Evolutionary conservation across 2,329 filamentous ascomycete species (phyloP).

Genomic region (Sporothrix brasiliensis): DNA sequence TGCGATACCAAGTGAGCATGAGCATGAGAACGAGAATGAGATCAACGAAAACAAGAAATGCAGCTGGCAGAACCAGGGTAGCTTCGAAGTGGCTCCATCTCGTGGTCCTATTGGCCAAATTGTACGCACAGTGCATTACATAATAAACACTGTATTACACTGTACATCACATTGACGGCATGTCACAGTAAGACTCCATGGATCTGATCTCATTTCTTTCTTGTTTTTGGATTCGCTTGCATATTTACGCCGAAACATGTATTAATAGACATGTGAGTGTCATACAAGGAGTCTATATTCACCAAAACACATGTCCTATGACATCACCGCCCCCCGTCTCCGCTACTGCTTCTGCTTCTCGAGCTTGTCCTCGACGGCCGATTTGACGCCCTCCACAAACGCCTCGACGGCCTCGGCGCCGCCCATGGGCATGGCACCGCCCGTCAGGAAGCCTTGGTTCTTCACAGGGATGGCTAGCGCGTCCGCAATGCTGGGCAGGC

Average conservation of each 20-base stretch:
- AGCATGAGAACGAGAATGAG: slow-evolving; percentile 2
- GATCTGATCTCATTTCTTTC: not conserved
- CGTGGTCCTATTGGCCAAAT: slow-evolving; percentile 17
- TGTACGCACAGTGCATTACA: not conserved
- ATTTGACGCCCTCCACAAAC: slow-evolving; percentile 87
- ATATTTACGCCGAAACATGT: not conserved
- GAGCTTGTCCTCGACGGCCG: slow-evolving; percentile 65
- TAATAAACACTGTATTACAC: slow-evolving; percentile 15
- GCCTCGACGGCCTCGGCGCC: slow-evolving; percentile 87
- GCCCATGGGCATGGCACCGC: slow-evolving; percentile 77
- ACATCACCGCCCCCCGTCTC: slow-evolving; percentile 31
- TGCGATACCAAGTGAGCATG: not conserved
- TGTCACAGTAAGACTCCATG: too few species aligned
- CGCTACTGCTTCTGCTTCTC: slow-evolving; percentile 33
- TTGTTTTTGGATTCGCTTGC: not conserved
- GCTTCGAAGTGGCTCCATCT: not conserved
- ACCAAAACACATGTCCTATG: not conserved
- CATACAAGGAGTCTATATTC: slow-evolving; percentile 8
- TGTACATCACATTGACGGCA: not conserved
- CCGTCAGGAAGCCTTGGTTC: slow-evolving; percentile 79
- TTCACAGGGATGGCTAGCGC: slow-evolving; percentile 78
- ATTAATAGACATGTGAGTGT: not conserved
- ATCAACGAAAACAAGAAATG: slow-evolving; percentile 30
- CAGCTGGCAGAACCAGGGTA: slow-evolving; percentile 13
- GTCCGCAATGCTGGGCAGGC: slow-evolving; percentile 84